These are phyloP conservation scores for Halteria grandinella DNA, from an alignment of 73 alveolate genomes.

Conservation along the genomic window DNA sequence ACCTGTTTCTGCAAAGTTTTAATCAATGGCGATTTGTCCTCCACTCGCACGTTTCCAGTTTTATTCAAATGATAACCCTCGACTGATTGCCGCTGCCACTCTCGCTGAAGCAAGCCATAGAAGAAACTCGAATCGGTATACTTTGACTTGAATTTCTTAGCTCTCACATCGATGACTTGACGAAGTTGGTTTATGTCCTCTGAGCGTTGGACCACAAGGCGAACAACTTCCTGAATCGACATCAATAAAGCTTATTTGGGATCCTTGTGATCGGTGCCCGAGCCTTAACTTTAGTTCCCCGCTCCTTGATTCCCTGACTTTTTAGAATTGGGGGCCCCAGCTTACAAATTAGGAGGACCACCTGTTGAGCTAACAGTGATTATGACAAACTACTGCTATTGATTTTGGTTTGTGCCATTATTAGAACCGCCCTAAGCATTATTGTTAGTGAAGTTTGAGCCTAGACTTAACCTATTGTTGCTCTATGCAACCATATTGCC, in stretches of 20 bases:
- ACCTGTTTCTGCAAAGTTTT: conserved; percentile 19
- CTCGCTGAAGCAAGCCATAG: conserved; percentile 18
- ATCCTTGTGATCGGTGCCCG: too few species aligned
- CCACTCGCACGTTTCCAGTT: conserved; percentile 21
- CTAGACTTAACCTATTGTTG: too few species aligned
- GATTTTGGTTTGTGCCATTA: too few species aligned
- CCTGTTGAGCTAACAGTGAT: too few species aligned
- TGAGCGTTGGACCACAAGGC: conserved; percentile 15
- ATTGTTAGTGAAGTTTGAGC: too few species aligned
- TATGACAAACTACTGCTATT: too few species aligned
- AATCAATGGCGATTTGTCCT: conserved; percentile 25
- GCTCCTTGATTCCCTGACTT: too few species aligned
- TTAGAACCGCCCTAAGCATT: too few species aligned
- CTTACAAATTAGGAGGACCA: too few species aligned
- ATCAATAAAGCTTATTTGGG: conserved; percentile 4
- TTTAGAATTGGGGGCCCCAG: too few species aligned
- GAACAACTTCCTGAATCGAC: conserved; percentile 18
- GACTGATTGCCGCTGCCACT: neutral
- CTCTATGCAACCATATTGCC: too few species aligned
- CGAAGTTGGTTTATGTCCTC: conserved; percentile 25
- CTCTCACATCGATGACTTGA: conserved; percentile 5
- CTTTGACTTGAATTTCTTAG: conserved; percentile 21
- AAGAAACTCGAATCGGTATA: conserved; percentile 38
- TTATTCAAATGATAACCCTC: conserved; percentile 31
- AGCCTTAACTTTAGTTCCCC: too few species aligned